Conservation (phyloP, 192 early-diverging fungal genomes). For the Mortierella antarctica region DNA sequence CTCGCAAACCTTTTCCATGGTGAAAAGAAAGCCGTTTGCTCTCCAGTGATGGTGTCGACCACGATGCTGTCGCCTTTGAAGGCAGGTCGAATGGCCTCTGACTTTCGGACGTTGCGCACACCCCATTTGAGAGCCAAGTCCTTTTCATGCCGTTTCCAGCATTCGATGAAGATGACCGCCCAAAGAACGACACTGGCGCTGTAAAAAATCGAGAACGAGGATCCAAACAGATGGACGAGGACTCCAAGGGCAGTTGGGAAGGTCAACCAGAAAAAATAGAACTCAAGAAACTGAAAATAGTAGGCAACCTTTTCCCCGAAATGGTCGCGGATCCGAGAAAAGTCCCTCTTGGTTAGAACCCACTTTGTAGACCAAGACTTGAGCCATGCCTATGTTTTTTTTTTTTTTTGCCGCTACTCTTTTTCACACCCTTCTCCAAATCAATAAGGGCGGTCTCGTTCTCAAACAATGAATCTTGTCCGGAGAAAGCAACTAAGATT, state of each 20-base stretch:
- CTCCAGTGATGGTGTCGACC: slow-evolving; percentile 78
- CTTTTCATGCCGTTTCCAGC: slow-evolving; percentile 84
- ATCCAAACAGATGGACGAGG: slow-evolving; percentile 61
- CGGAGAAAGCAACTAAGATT: too few relatives aligned
- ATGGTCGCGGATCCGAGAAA: slow-evolving; percentile 80
- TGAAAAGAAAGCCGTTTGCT: slow-evolving; percentile 77
- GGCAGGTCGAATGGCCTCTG: slow-evolving; percentile 71
- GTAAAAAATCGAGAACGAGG: slow-evolving; percentile 72
- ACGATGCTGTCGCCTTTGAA: slow-evolving; percentile 73
- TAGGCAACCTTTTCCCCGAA: slow-evolving; percentile 91
- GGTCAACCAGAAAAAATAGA: slow-evolving; percentile 83
- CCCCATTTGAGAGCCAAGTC: slow-evolving; percentile 85
- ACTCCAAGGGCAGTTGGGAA: slow-evolving; percentile 75
- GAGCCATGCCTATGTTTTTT: slow-evolving; percentile 72
- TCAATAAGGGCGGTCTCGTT: too few relatives aligned
- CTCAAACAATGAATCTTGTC: too few relatives aligned
- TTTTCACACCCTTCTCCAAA: too few relatives aligned
- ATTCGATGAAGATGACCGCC: slow-evolving; percentile 78
- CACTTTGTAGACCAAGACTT: slow-evolving; percentile 84
- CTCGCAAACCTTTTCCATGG: slow-evolving; percentile 76
- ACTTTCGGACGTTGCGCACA: slow-evolving; percentile 65
- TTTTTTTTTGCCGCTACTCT: neutral
- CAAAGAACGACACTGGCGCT: slow-evolving; percentile 74
- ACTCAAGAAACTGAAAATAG: slow-evolving; percentile 96
- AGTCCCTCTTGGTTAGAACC: slow-evolving; percentile 76